Base-by-base conservation (phyloP, 805 yeast species). In the Maudiozyma pseudohumilis region DNA sequence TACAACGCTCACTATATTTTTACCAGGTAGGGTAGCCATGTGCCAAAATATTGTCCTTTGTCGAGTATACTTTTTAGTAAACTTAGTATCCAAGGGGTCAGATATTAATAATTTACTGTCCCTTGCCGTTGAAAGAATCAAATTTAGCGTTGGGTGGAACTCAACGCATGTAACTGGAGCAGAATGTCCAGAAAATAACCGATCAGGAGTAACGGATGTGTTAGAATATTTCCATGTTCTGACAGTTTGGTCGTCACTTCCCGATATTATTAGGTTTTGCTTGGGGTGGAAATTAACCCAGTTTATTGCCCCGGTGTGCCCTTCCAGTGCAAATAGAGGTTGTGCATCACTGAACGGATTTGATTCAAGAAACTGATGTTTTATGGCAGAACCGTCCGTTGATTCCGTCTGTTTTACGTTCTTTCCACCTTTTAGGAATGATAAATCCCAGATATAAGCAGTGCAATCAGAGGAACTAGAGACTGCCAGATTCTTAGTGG, bases 221-320 rank as follows among this genome's bases (percentile, higher is more conserved):
- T 6, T n/a, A 11, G 17, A 16, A 20, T 28, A 28, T 64, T 96
- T 75, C 98, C 98, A 92, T 46, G 92, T 68, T 62, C 87, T 89
- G 40, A 92, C 85, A 46, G 88, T 77, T 47, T 96, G 74, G 59
- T 92, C 99, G 60, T 92, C 99, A 60, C 94, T 92, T 50, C 88
- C 94, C 12, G 96, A 85, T 13, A 87, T 94, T 56, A 92, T 86
- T 49, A 92, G 70, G 9, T 97, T 97, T 56, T 86, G 70, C 15
- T 88, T 86, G 29, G 97, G 98, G 60, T 92, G 99, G 76, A 94
- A 94, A 11, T 94, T 69, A 16, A 96, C 97, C 95, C 95, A 92
- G 60, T 92, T 89, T 52, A 92, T 97, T 56, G 96, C 97, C 58
- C 95, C 79, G 54, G 89, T 95, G 60, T 92, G 99, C 36, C 97